Conservation (phyloP, 1,284 basidiomycete genomes). For the Melampsora americana region DNA sequence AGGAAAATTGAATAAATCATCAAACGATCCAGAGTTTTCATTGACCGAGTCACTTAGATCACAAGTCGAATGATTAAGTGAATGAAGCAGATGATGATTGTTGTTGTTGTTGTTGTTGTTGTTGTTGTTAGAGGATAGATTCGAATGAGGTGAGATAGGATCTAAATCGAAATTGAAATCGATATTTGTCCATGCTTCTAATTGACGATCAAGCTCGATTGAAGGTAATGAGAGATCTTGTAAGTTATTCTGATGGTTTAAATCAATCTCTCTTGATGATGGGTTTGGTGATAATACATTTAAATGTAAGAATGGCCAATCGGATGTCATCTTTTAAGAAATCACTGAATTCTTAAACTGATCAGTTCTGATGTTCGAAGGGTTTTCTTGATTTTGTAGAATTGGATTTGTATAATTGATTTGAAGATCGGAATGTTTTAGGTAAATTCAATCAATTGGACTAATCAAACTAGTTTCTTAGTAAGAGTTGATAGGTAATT, state of each 20-base stretch:
- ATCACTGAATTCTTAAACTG: too few relatives aligned
- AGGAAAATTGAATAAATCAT: slow-evolving; percentile 6
- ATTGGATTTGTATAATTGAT: too few relatives aligned
- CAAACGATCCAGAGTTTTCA: background rate
- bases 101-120: slow-evolving; percentile 22
- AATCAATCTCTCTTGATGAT: background rate
- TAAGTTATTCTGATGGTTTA: background rate
- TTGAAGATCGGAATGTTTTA: too few relatives aligned
- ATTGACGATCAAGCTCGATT: slow-evolving; percentile 16
- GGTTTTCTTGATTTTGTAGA: too few relatives aligned
- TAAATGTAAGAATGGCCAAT: slow-evolving; percentile 42
- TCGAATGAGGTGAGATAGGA: background rate
- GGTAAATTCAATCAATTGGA: too few relatives aligned
- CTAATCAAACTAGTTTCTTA: too few relatives aligned
- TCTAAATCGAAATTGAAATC: slow-evolving; percentile 30
- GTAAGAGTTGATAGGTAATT: too few relatives aligned
- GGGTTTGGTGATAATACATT: slow-evolving; percentile 17
- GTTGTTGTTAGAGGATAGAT: slow-evolving; percentile 15
- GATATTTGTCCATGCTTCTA: slow-evolving; percentile 42
- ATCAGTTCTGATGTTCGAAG: too few relatives aligned
- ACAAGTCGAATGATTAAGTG: background rate
- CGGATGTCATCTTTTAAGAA: slow-evolving; percentile 23
- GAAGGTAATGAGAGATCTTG: slow-evolving; percentile 38
- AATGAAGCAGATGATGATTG: background rate
- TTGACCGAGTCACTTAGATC: background rate